These are phyloP conservation scores for Raddia distichophylla DNA, from an alignment of 176 grass and related monocot genomes.

Conservation along the genomic window DNA sequence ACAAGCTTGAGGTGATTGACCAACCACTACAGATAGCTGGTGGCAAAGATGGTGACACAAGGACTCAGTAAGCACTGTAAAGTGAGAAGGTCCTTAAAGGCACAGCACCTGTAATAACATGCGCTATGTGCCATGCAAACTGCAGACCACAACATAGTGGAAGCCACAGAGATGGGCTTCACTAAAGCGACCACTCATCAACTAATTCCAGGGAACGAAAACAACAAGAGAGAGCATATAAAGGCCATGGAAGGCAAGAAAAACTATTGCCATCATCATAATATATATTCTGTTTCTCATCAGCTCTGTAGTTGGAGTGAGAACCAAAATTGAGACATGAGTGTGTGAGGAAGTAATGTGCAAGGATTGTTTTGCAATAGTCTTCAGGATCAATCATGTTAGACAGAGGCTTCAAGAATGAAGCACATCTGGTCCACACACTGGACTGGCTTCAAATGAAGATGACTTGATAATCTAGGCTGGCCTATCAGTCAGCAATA, in stretches of 20 bases:
- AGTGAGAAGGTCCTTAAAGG: conserved; percentile 38
- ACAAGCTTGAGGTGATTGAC: conserved; percentile 40
- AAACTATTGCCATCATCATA: conserved; percentile 12
- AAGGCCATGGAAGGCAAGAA: conserved; percentile 4
- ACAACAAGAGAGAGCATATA: not conserved
- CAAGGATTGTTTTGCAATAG: not conserved
- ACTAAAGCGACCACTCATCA: conserved; percentile 31
- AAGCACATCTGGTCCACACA: not conserved
- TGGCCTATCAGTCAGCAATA: not conserved
- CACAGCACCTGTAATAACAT: conserved; percentile 27
- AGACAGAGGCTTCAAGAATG: not conserved
- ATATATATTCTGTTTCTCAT: conserved; percentile 16
- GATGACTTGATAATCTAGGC: not conserved
- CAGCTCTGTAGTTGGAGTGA: not conserved
- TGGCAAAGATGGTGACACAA: conserved; percentile 21
- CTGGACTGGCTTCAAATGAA: not conserved
- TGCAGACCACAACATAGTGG: conserved; percentile 39
- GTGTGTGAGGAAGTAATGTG: not conserved
- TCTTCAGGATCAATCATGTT: not conserved
- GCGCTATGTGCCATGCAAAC: conserved; percentile 38
- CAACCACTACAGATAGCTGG: conserved; percentile 30
- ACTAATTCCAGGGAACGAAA: conserved; percentile 7
- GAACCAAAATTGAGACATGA: conserved; percentile 2
- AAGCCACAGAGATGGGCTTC: conserved; percentile 26
- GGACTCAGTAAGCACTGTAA: conserved; percentile 38